These are phyloP conservation scores for Metschnikowia similis DNA, from an alignment of 805 yeast species.

Conservation along the genomic window DNA sequence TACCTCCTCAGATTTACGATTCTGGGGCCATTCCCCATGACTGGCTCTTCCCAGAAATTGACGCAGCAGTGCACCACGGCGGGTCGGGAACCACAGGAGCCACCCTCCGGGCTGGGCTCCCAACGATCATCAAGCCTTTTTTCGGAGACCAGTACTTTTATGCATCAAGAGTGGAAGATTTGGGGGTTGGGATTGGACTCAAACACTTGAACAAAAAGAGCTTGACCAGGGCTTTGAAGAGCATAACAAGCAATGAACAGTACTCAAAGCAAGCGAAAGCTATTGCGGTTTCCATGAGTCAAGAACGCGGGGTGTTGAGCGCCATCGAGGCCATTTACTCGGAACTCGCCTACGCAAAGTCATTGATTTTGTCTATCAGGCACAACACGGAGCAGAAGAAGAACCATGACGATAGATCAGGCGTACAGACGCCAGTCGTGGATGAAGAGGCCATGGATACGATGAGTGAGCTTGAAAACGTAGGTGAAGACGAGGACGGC, in stretches of 20 bases:
- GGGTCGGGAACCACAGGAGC: constrained; percentile 98
- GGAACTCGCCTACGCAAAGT: constrained; percentile 72
- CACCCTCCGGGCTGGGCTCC: constrained; percentile 76
- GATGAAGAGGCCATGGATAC: constrained; percentile 15
- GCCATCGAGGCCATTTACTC: constrained; percentile 79
- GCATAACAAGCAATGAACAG: constrained; percentile 61
- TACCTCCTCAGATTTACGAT: constrained; percentile 67
- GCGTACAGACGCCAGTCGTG: constrained; percentile 25
- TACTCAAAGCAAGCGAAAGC: constrained; percentile 63
- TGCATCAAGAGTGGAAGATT: constrained; percentile 80
- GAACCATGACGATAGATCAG: constrained; percentile 21
- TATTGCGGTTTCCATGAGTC: constrained; percentile 57
- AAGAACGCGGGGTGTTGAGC: constrained; percentile 74
- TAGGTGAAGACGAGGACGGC: constrained; percentile 1
- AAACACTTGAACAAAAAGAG: constrained; percentile 61
- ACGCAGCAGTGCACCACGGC: constrained; percentile 96
- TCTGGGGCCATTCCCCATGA: constrained; percentile 84
- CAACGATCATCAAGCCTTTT: constrained; percentile 89
- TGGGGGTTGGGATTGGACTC: constrained; percentile 77
- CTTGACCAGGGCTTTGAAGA: constrained; percentile 63
- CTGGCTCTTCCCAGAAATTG: constrained; percentile 86
- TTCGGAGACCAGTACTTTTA: constrained; percentile 96
- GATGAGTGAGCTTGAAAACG: constrained; percentile 10
- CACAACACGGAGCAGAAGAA: constrained; percentile 26
- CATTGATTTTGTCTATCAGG: constrained; percentile 47